A percentile compares a stretch with the other conserved stretches of the same genome.
These are phyloP conservation scores for Melaleuca quinquenervia DNA, from an alignment of 345 rosid genomes.

Conservation along the genomic window DNA sequence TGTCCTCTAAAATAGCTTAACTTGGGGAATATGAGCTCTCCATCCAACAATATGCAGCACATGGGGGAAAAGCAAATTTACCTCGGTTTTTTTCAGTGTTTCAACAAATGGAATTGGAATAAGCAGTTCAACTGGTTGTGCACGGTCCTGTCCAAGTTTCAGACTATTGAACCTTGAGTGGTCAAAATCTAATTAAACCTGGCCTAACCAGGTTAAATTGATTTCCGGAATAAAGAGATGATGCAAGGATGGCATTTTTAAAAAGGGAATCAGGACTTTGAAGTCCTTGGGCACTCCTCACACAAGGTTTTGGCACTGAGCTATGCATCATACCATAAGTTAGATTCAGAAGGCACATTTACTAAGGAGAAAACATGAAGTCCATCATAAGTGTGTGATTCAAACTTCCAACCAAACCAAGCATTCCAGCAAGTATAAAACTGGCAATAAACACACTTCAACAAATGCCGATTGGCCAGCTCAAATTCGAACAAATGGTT, in stretches of 20 bases:
- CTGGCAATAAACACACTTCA: neutral
- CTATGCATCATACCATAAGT: neutral
- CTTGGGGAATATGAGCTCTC: too few relatives aligned
- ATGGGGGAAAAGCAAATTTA: neutral
- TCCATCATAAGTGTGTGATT: neutral
- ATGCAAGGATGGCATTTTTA: neutral
- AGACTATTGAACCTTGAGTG: neutral
- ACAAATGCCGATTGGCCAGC: neutral
- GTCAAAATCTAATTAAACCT: neutral
- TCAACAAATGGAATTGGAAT: neutral
- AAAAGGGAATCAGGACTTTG: neutral
- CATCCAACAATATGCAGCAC: too few relatives aligned
- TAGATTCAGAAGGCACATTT: neutral
- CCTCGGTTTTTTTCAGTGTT: neutral
- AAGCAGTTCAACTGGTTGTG: neutral
- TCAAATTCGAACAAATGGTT: neutral
- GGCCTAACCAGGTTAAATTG: neutral
- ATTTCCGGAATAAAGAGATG: neutral
- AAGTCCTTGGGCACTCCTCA: neutral
- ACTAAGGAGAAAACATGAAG: neutral
- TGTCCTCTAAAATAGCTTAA: too few relatives aligned
- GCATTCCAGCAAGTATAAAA: neutral
- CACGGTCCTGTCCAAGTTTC: neutral
- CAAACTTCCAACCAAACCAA: neutral
- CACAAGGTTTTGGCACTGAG: neutral